Conservation (phyloP, 768 basidiomycete genomes). For the Inosperma sp. region DNA sequence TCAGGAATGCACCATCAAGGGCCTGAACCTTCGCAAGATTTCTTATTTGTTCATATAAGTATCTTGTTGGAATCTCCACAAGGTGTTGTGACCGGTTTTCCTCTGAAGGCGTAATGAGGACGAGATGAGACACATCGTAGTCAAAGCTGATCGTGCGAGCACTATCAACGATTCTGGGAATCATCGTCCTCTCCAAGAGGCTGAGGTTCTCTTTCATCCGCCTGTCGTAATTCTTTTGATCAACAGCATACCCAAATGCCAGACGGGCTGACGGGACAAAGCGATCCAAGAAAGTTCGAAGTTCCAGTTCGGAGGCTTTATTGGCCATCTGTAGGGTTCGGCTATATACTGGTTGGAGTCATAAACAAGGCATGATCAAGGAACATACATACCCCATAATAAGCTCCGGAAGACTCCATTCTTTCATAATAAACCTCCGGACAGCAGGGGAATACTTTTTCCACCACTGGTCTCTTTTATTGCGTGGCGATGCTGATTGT, state of each 20-base stretch:
- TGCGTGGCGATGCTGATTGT: not conserved
- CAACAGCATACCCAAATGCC: not conserved
- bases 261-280: not conserved
- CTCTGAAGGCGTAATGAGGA: not conserved
- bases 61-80: not conserved
- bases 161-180: not conserved
- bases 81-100: not conserved
- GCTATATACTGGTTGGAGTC: not conserved
- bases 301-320: not conserved
- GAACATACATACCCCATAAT: not conserved
- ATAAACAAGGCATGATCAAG: not conserved
- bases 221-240: not conserved
- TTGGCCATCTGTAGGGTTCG: not conserved
- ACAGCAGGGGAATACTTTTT: not conserved
- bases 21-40: not conserved
- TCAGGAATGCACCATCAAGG: not conserved
- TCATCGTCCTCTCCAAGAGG: not conserved
- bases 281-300: not conserved
- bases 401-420: conserved; percentile 1
- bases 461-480: not conserved
- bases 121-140: not conserved
- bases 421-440: not conserved
- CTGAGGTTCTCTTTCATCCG: not conserved
- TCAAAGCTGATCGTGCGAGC: not conserved
- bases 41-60: not conserved